phyloP scores from a whole-genome alignment of 2,329 filamentous ascomycete genomes.

The Fusarium pseudocircinatum region DNA sequence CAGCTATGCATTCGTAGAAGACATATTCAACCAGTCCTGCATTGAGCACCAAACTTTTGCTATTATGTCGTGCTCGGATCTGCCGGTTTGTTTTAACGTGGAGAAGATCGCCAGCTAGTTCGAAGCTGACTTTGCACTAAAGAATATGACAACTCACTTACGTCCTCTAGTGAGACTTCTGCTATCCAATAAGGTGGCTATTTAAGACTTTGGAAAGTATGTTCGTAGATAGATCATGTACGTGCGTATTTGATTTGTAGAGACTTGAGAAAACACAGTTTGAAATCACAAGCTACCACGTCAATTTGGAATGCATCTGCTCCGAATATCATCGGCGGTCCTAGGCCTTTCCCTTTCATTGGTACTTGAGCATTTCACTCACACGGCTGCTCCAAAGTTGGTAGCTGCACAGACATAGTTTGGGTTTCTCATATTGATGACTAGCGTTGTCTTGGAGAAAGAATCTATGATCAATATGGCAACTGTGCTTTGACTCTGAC shows the following conservation, averaged over 20 bases:
- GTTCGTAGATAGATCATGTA: not conserved
- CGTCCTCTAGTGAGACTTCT: no score
- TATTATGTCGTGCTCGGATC: not conserved
- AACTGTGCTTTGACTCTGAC: not conserved
- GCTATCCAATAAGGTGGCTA: not conserved
- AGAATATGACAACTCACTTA: not conserved
- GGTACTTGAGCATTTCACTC: no score
- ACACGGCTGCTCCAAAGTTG: not conserved
- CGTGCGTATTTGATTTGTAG: rapidly evolving
- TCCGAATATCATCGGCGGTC: not conserved
- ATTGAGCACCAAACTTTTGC: not conserved
- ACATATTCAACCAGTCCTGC: no score
- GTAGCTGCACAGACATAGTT: not conserved
- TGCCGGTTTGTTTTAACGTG: not conserved
- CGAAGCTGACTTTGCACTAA: not conserved
- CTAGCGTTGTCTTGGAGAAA: not conserved
- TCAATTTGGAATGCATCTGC: not conserved
- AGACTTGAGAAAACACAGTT: not conserved
- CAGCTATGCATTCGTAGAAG: not conserved
- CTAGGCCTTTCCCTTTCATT: not conserved
- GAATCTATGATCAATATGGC: no score
- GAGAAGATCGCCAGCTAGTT: not conserved
- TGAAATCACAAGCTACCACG: no score
- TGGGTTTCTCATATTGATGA: not conserved
- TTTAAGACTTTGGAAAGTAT: no score